These are phyloP conservation scores for Centaurea solstitialis DNA, from an alignment of 129 eudicot species.

Conservation along the genomic window DNA sequence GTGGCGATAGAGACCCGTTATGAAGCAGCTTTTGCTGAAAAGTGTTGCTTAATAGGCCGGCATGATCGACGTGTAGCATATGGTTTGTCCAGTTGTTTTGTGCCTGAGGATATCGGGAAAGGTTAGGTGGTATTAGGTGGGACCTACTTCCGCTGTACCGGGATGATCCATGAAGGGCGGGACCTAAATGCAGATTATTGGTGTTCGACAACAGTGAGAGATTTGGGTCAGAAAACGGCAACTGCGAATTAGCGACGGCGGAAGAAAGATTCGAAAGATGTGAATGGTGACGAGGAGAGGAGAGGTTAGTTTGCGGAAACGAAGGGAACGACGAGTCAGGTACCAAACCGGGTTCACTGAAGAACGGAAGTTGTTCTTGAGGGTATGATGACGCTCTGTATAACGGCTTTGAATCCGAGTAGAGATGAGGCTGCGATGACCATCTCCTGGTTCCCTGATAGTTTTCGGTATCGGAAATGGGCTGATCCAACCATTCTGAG, in stretches of 20 bases:
- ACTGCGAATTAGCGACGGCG: slow-evolving; percentile 49
- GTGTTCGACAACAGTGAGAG: slow-evolving; percentile 41
- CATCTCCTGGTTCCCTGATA: slow-evolving; percentile 67
- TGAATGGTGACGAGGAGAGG: slow-evolving; percentile 50
- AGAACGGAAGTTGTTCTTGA: slow-evolving; percentile 55
- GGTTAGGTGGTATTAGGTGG: slow-evolving; percentile 46
- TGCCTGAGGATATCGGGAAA: slow-evolving; percentile 44
- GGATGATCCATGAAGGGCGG: slow-evolving; percentile 49
- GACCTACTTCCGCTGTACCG: slow-evolving; percentile 56
- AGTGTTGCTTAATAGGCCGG: slow-evolving; percentile 65
- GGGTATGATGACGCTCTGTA: slow-evolving; percentile 91
- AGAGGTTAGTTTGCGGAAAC: slow-evolving; percentile 51
- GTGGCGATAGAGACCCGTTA: slow-evolving; percentile 57
- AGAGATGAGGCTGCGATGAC: slow-evolving; percentile 85
- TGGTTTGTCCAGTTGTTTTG: slow-evolving; percentile 69
- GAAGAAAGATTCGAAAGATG: slow-evolving; percentile 45
- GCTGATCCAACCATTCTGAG: slow-evolving; percentile 82
- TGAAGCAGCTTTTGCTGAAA: slow-evolving; percentile 72
- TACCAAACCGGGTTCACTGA: slow-evolving; percentile 54
- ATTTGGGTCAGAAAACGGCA: slow-evolving; percentile 46
- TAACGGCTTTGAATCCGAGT: slow-evolving; percentile 57
- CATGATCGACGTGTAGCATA: slow-evolving; percentile 69
- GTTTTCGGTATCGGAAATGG: slow-evolving; percentile 59
- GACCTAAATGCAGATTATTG: slow-evolving; percentile 49
- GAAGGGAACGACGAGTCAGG: slow-evolving; percentile 76